Evolutionary conservation across 108 stramenopile genomes (phyloP), one percentile per base, ranked within the genome.

Genomic region (Schizochytrium sp.): DNA sequence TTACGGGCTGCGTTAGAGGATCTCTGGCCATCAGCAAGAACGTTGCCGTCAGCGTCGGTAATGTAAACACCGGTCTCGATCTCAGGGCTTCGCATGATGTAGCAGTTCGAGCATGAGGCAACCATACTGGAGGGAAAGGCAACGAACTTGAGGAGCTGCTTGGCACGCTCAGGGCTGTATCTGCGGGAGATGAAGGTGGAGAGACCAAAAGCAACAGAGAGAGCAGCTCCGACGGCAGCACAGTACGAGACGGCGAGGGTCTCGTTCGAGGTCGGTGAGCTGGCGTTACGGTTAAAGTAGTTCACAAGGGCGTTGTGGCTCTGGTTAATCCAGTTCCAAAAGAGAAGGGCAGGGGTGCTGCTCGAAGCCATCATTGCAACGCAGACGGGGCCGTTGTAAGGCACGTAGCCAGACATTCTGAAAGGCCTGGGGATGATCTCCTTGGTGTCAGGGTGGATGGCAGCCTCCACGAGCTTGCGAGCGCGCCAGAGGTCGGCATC

Each of bases 391-490:
- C 95, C 95, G 91, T 97, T 97, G 72, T 91, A 96, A 28, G 96
- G 96, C 45, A 97, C 92, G 87, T 96, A 96, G 28, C 96, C 96
- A 7, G 91, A 92, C 96, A 97, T 96, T 40, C 96, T 95, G 89
- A 95, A 96, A 15, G 95, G 95, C 49, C 92, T 88, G 41, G 96
- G 96, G 89, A 98, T 95, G 46, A 93, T 76, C 88, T 97, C 96
- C 28, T 95, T 95, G 13, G 97, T 97, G 46, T 97, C 97, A 13
- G 98, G 98, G 90, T 98, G 98, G 57, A 97, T 89, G 7, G 97
- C 96, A 28, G 90, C 61, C 56, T 94, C 93, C 50, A 91, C 91
- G 40, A 93, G 87, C n/a, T 93, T 72, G 47, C 91, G 91, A 19
- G 93, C 93, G 17, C 45, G 57, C 93, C 93, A 93, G 17, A 93